Evolutionary conservation across 208 protist genomes (phyloP).

Genomic region (Eutreptiella sp.): DNA sequence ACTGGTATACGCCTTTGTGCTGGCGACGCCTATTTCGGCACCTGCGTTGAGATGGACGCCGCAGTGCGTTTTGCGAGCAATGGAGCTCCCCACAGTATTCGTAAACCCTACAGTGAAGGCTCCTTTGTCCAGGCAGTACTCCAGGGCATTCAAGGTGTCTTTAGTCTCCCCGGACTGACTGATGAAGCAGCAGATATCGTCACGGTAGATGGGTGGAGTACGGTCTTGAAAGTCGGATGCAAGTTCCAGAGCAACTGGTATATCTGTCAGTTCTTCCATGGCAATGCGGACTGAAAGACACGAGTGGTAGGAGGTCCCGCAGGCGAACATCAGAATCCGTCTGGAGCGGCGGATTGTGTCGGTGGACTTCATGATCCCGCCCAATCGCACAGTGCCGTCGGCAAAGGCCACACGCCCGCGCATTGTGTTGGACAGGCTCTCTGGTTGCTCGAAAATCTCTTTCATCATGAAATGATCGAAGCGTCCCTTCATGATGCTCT

Average conservation of each 20-base stretch:
- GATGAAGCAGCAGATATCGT: constrained; percentile 83
- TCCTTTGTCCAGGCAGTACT: constrained; percentile 61
- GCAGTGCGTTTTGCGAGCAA: constrained; percentile 73
- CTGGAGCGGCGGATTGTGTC: constrained; percentile 47
- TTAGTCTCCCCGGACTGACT: constrained; percentile 90
- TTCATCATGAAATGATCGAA: constrained; percentile 95
- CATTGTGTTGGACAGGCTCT: constrained; percentile 81
- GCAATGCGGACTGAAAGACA: constrained; percentile 71
- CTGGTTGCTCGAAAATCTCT: constrained; percentile 92
- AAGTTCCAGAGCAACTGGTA: constrained; percentile 77
- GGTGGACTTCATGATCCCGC: constrained; percentile 63
- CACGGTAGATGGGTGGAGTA: constrained; percentile 51
- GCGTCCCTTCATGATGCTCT: constrained; percentile 74
- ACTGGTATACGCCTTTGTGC: constrained; percentile 93
- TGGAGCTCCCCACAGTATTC: constrained; percentile 83
- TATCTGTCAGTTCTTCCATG: constrained; percentile 77
- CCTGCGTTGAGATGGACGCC: constrained; percentile 81
- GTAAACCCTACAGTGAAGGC: constrained; percentile 78
- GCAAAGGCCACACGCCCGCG: constrained; percentile 75
- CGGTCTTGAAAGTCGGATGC: constrained; percentile 86
- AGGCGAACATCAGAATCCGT: constrained; percentile 84
- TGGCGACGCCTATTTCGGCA: constrained; percentile 88
- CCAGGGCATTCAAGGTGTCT: constrained; percentile 76
- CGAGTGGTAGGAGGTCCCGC: constrained; percentile 85
- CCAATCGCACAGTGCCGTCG: constrained; percentile 56